Conservation (phyloP, 352 stramenopile species). For the Thalassiosira livingstoniorum region DNA sequence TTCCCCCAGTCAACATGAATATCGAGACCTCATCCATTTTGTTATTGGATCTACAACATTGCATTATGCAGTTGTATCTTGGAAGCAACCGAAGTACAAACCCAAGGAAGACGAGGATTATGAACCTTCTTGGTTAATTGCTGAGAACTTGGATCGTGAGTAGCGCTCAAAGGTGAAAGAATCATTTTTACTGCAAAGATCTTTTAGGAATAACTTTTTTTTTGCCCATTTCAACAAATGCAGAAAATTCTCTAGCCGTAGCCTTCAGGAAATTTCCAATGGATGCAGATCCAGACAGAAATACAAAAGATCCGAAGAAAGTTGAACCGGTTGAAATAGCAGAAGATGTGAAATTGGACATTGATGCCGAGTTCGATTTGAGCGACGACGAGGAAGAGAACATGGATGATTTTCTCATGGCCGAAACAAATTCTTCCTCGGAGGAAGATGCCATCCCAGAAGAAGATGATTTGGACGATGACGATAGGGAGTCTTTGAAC, state of each 20-base stretch:
- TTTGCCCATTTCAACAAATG: no score
- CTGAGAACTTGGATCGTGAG: constrained; percentile 44
- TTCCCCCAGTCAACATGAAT: not conserved
- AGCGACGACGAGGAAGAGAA: constrained; percentile 21
- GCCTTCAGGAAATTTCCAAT: constrained; percentile 48
- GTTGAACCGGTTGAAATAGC: not conserved
- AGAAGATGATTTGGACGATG: constrained; percentile 18
- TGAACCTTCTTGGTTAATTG: constrained; percentile 41
- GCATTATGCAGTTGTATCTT: constrained; percentile 29
- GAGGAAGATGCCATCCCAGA: constrained; percentile 1
- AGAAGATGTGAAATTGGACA: not conserved
- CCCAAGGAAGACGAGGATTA: constrained; percentile 11
- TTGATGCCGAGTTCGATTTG: constrained; percentile 1
- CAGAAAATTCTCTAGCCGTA: constrained; percentile 31
- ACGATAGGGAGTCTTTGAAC: not conserved
- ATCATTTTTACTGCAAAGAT: no score
- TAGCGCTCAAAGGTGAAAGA: no score
- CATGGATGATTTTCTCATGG: not conserved
- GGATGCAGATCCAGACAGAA: constrained; percentile 25
- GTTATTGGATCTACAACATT: not conserved
- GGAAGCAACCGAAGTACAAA: constrained; percentile 35
- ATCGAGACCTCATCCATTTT: constrained; percentile 1
- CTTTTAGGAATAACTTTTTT: no score
- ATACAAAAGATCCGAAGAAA: not conserved
- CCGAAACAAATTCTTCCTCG: not conserved